These are phyloP conservation scores for Beauveria rudraprayagi DNA, from an alignment of 2,329 filamentous ascomycete genomes.

Conservation along the genomic window DNA sequence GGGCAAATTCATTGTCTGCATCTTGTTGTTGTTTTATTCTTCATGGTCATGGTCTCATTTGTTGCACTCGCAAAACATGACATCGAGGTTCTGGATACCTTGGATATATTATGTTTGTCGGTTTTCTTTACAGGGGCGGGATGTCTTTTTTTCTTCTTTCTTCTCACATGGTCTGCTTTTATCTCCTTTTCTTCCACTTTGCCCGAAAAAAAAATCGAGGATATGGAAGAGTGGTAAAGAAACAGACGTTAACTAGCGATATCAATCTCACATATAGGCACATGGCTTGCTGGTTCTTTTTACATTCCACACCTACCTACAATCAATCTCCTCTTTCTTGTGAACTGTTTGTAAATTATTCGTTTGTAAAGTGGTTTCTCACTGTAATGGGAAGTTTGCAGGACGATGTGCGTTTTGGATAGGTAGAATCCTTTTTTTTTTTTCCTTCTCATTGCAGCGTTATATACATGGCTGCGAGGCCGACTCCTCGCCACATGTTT, in stretches of 20 bases:
- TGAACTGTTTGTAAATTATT: not conserved
- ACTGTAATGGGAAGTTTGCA: too few species aligned
- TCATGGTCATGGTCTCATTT: not conserved
- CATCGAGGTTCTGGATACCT: not conserved
- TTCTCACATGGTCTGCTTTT: not conserved
- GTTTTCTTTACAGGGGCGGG: not conserved
- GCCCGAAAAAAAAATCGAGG: not conserved
- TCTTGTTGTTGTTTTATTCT: not conserved
- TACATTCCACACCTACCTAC: not conserved
- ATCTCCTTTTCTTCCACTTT: conserved; percentile 10
- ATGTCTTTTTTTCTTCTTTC: not conserved
- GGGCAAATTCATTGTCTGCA: not conserved
- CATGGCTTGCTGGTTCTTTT: not conserved
- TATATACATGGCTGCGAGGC: conserved; percentile 12
- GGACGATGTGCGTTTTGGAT: too few species aligned
- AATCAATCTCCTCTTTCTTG: not conserved
- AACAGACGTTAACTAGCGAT: not conserved
- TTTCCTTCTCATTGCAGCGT: conserved; percentile 10
- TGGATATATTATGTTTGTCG: not conserved
- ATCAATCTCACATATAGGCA: not conserved
- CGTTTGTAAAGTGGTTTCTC: too few species aligned
- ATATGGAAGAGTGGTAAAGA: not conserved
- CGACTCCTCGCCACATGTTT: not conserved
- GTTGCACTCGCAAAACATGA: too few species aligned
- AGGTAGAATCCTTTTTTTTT: not conserved